Evolutionary conservation across 2,329 filamentous ascomycete genomes (phyloP).

Genomic region (Pseudogymnoascus sp.): DNA sequence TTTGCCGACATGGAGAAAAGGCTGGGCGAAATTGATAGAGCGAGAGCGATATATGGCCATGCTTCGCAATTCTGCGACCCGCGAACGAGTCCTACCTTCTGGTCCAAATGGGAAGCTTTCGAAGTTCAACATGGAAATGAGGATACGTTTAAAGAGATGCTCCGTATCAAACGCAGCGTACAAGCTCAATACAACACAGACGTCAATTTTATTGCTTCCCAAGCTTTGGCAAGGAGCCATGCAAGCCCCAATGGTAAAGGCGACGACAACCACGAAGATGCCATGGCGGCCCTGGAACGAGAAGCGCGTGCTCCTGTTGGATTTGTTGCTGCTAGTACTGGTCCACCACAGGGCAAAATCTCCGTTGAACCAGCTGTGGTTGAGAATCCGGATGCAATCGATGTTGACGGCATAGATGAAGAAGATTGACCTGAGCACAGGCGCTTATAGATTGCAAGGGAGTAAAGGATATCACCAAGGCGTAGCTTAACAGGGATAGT

Average conservation of each 20-base stretch:
- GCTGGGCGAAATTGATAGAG: constrained; percentile 87
- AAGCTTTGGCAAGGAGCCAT: constrained; percentile 79
- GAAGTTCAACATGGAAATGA: constrained; percentile 98
- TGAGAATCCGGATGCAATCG: constrained; percentile 78
- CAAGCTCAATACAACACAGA: constrained; percentile 98
- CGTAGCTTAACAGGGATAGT: background rate
- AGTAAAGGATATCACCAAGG: constrained; percentile 3
- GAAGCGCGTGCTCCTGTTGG: constrained; percentile 83
- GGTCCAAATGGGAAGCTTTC: constrained; percentile 95
- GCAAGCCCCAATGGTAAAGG: constrained; percentile 42
- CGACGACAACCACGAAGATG: constrained; percentile 50
- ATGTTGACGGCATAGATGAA: constrained; percentile 64
- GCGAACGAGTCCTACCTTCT: constrained; percentile 80
- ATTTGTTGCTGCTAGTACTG: constrained; percentile 81
- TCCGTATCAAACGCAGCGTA: constrained; percentile 93
- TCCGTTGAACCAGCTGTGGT: constrained; percentile 37
- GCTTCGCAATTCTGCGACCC: constrained; percentile 97
- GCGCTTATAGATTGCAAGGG: background rate
- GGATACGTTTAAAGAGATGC: constrained; percentile 98
- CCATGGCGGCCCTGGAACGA: constrained; percentile 82
- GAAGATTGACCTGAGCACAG: constrained; percentile 9
- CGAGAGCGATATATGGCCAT: constrained; percentile 91
- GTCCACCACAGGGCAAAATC: constrained; percentile 46
- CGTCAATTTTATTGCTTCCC: constrained; percentile 95
- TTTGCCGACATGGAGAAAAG: constrained; percentile 95